Evolutionary conservation across 176 grass and related monocot genomes (phyloP).

Genomic region (Zoysia japonica): DNA sequence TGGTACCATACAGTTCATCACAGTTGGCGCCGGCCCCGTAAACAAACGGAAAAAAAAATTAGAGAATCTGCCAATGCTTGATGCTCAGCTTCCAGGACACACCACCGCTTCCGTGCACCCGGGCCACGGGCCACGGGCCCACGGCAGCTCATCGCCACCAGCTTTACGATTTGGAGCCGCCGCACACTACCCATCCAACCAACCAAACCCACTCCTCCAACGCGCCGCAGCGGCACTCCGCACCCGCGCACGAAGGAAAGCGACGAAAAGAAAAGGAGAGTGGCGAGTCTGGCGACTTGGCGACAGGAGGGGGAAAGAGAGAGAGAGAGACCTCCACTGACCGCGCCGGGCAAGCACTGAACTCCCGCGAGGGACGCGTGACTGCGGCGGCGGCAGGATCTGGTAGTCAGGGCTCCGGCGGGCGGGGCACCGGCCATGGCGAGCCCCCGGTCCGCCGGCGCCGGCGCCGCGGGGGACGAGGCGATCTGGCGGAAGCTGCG

Average conservation of each 20-base stretch:
- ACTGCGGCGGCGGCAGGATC: slow-evolving; percentile 38
- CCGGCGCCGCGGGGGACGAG: slow-evolving; percentile 46
- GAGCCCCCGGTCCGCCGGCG: slow-evolving; percentile 51
- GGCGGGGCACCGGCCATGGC: slow-evolving; percentile 59
- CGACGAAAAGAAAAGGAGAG: not conserved
- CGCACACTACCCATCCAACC: not conserved
- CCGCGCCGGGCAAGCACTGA: slow-evolving; percentile 40
- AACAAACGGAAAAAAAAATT: not conserved
- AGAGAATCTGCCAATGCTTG: slow-evolving; percentile 18
- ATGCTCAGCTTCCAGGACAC: not conserved
- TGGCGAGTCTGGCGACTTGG: not conserved
- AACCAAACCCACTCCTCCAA: slow-evolving; percentile 17
- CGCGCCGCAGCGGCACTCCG: not conserved
- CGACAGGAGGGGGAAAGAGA: not conserved
- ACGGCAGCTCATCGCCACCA: too few species aligned
- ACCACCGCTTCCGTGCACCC: too few species aligned
- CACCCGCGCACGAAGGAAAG: slow-evolving; percentile 11
- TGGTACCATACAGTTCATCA: slow-evolving; percentile 11
- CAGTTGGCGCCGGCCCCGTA: not conserved
- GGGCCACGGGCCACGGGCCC: too few species aligned
- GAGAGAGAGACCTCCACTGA: slow-evolving; percentile 53
- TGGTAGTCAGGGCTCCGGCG: slow-evolving; percentile 53
- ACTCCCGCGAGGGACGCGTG: slow-evolving; percentile 28
- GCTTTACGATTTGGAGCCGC: too few species aligned
- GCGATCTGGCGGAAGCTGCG: slow-evolving; percentile 84